These are phyloP conservation scores for Yamadazyma oceani DNA, from an alignment of 1,139 yeast species.

Conservation along the genomic window DNA sequence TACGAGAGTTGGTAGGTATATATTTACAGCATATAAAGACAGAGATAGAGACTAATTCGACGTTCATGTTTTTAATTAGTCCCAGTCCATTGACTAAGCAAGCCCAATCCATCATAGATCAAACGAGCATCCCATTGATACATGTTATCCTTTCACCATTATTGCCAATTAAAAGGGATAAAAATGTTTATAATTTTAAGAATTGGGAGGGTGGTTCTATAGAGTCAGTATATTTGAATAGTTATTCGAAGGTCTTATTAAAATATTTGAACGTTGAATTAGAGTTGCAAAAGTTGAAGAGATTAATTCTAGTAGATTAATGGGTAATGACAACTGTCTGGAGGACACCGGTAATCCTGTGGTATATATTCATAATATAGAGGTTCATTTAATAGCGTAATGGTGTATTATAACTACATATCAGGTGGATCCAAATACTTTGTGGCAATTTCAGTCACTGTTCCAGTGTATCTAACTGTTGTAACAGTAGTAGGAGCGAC, in stretches of 20 bases:
- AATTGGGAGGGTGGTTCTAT: constrained; percentile 45
- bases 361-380: too few relatives aligned
- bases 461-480: constrained; percentile 15
- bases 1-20: constrained; percentile 62
- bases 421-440: constrained; percentile 14
- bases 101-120: constrained; percentile 56
- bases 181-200: constrained; percentile 32
- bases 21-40: constrained; percentile 41
- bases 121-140: constrained; percentile 54
- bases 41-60: constrained; percentile 17
- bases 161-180: constrained; percentile 8
- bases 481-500: constrained; percentile 17
- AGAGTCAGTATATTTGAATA: constrained; percentile 46
- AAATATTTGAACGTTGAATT: constrained; percentile 38
- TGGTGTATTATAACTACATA: too few relatives aligned
- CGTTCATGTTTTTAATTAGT: constrained; percentile 47
- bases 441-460: constrained; percentile 16
- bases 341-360: too few relatives aligned
- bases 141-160: constrained; percentile 45
- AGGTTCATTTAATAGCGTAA: too few relatives aligned
- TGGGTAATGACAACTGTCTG: too few relatives aligned
- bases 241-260: constrained; percentile 36
- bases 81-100: constrained; percentile 62
- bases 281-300: constrained; percentile 21
- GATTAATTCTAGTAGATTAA: constrained; percentile 4